These are phyloP conservation scores for Amanita jacksonii DNA, from an alignment of 768 basidiomycete genomes.

Conservation along the genomic window DNA sequence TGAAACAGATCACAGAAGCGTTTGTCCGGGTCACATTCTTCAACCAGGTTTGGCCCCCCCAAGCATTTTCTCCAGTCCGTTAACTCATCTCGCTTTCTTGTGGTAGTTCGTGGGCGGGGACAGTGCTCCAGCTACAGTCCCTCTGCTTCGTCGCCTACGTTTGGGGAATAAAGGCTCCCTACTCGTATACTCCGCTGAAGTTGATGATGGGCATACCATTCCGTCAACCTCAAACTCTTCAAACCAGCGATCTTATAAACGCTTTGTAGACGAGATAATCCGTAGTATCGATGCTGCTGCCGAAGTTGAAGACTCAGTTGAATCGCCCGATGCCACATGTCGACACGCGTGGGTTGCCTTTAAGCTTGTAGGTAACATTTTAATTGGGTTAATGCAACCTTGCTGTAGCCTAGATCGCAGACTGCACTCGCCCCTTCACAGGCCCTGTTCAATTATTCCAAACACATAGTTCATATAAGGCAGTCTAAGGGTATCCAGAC, in stretches of 20 bases:
- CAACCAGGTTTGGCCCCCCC: constrained; percentile 45
- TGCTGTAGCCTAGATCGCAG: constrained; percentile 20
- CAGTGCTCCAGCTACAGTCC: constrained; percentile 56
- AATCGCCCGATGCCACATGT: constrained; percentile 15
- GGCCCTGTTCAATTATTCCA: constrained; percentile 53
- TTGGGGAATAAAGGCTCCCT: constrained; percentile 63
- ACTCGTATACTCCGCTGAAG: constrained; percentile 82
- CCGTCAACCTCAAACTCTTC: constrained; percentile 10
- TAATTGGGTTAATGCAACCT: neutral
- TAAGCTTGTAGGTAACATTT: constrained; percentile 53
- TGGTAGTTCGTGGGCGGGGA: constrained; percentile 84
- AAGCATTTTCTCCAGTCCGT: neutral
- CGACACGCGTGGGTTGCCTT: constrained; percentile 77
- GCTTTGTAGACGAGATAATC: constrained; percentile 67
- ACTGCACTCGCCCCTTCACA: constrained; percentile 61
- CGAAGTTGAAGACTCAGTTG: constrained; percentile 56
- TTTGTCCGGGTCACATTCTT: constrained; percentile 80
- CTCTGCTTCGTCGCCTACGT: constrained; percentile 55
- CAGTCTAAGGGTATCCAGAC: constrained; percentile 17
- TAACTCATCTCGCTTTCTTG: neutral
- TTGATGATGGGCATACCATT: constrained; percentile 46
- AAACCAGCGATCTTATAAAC: constrained; percentile 37
- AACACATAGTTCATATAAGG: constrained; percentile 40
- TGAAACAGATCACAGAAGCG: constrained; percentile 55
- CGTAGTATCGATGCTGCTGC: constrained; percentile 71